Evolutionary conservation across 495 filamentous ascomycete genomes (phyloP).

Genomic region (Thermochaetoides thermophila): DNA sequence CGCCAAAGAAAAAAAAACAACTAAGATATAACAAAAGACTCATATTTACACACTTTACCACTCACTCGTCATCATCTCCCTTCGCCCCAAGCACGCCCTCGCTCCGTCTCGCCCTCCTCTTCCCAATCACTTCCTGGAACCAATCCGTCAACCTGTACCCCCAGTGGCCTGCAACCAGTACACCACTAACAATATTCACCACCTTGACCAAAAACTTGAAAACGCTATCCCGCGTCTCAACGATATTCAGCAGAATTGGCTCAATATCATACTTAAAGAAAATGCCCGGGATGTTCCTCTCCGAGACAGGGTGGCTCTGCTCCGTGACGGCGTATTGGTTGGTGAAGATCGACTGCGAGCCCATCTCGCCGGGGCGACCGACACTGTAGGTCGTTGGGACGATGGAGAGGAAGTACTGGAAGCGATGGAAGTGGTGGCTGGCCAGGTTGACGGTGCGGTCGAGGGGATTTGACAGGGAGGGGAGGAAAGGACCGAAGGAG

Average conservation of each 20-base stretch:
- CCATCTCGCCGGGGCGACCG: conserved; percentile 17
- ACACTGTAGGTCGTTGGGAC: conserved; percentile 91
- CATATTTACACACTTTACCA: background rate
- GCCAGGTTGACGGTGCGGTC: conserved; percentile 75
- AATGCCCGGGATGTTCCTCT: conserved; percentile 70
- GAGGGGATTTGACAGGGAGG: conserved; percentile 83
- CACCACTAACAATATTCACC: conserved; percentile 45
- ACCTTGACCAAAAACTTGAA: conserved; percentile 61
- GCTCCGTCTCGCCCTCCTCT: conserved; percentile 34
- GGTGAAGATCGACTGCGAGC: conserved; percentile 52
- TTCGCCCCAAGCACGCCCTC: conserved; percentile 40
- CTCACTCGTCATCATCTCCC: conserved; percentile 1
- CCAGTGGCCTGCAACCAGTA: conserved; percentile 47
- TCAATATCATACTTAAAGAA: conserved; percentile 99
- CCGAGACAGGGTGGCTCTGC: conserved; percentile 51
- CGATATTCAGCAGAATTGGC: conserved; percentile 75
- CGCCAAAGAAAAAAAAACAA: background rate
- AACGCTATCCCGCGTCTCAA: conserved; percentile 64
- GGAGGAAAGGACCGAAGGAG: conserved; percentile 92
- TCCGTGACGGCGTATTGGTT: conserved; percentile 97
- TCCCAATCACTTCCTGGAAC: conserved; percentile 32
- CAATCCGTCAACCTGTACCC: conserved; percentile 40
- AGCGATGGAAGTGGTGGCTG: conserved; percentile 71
- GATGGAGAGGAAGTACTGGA: conserved; percentile 94
- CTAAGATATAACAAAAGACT: background rate